Evolutionary conservation across 164 flowering plant genomes (phyloP).

Genomic region (Chimonanthus praecox): DNA sequence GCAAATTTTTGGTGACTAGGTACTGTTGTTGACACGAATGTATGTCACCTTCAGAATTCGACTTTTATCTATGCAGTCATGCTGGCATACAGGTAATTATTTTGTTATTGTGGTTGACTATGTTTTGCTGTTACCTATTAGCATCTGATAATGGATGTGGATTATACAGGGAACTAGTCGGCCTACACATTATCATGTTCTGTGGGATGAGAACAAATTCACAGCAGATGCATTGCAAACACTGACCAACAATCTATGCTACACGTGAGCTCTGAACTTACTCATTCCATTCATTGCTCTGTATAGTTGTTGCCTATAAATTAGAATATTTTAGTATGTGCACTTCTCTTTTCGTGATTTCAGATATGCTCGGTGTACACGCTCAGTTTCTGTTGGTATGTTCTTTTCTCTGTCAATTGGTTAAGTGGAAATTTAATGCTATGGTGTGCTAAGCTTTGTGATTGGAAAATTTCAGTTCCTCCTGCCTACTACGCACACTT

Average conservation of each 20-base stretch:
- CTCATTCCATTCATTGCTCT: background rate
- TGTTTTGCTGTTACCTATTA: background rate
- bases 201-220: conserved; percentile 72
- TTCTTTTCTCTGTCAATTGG: background rate
- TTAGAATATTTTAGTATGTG: background rate
- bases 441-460: background rate
- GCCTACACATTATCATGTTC: conserved; percentile 77
- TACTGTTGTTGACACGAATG: conserved; percentile 81
- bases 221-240: conserved; percentile 51
- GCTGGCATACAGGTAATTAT: conserved; percentile 81
- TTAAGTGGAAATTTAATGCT: background rate
- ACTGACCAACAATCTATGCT: conserved; percentile 63
- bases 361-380: conserved; percentile 73
- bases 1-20: conserved; percentile 33
- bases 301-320: background rate
- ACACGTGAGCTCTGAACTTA: conserved; percentile 43
- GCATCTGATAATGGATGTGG: background rate
- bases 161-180: conserved; percentile 64
- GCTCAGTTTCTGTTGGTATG: conserved; percentile 83
- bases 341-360: background rate
- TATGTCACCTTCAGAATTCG: conserved; percentile 91
- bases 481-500: conserved; percentile 86
- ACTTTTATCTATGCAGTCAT: conserved; percentile 93
- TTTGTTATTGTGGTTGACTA: background rate
- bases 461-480: conserved; percentile 51